A percentile compares a stretch with the other conserved stretches of the same genome.
These are phyloP conservation scores for Exophiala spinifera DNA, from an alignment of 2,329 filamentous ascomycete species.

Conservation along the genomic window DNA sequence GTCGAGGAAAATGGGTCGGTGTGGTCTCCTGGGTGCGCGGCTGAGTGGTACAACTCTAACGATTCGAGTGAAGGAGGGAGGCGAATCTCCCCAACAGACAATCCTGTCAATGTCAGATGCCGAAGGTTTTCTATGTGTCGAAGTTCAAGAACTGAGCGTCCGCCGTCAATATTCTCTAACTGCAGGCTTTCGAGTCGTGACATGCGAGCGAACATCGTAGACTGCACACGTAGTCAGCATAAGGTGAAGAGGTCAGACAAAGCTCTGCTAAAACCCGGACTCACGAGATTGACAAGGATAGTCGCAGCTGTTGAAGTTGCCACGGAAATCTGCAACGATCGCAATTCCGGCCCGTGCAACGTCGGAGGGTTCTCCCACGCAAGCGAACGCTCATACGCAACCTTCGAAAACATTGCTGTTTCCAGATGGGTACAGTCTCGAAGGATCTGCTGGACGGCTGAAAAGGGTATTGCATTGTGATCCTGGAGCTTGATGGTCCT, in stretches of 20 bases:
- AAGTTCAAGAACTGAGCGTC: neutral
- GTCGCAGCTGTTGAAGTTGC: too few species aligned
- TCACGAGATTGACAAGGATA: too few species aligned
- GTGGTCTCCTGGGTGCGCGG: neutral
- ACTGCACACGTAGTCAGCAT: neutral
- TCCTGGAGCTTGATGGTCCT: conserved; percentile 5
- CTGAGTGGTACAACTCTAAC: neutral
- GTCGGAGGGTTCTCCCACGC: too few species aligned
- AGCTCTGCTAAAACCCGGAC: too few species aligned
- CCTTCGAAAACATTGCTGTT: conserved; percentile 4
- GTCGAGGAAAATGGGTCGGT: neutral
- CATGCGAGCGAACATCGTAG: too few species aligned
- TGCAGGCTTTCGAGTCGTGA: too few species aligned
- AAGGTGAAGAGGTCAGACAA: neutral
- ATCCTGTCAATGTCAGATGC: too few species aligned
- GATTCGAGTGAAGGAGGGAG: neutral
- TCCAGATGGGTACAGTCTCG: conserved; percentile 5
- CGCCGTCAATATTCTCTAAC: too few species aligned
- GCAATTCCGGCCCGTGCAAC: too few species aligned
- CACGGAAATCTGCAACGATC: too few species aligned
- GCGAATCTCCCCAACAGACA: neutral
- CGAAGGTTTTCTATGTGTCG: neutral
- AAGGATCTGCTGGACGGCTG: conserved; percentile 1
- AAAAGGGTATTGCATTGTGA: neutral
- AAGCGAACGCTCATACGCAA: too few species aligned